Evolutionary conservation across 495 filamentous ascomycete genomes (phyloP), one percentile per base, ranked within the genome.

Genomic region (Xylaria grammica): DNA sequence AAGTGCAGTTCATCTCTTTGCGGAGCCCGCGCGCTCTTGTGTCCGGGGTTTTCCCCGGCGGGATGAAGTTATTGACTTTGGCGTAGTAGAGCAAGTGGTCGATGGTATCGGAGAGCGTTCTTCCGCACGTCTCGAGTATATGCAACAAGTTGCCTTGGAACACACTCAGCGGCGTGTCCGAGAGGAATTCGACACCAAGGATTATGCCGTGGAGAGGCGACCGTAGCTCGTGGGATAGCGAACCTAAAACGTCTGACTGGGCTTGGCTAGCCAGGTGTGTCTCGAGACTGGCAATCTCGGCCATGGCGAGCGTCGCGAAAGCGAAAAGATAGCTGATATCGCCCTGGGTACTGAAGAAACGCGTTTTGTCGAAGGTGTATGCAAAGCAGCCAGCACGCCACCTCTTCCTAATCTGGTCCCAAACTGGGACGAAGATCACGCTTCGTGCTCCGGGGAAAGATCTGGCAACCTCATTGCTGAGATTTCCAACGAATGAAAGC

Each of bases 131-230:
- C 53, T 91, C 86, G 57, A 94, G 84, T 6, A 89, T 92, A 56
- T 90, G 83, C 2, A 91, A 78, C 51, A 91, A 80, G 11, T 84
- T 86, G 17, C 79, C 74, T 70, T 91, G 88, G 61, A 80, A 75
- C 6, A 73, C 69, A 36, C 83, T 76, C 7, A 87, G 73, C 9
- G 75, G 58, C 0, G 81, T 85, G 5, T 84, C 81, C 20, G 84
- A 77, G 10, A 92, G 68, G 58, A 94, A 87, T 67, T 94, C 90
- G 3, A 86, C 88, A 42, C 85, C 87, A 0, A 88, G 87, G 10
- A 92, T 73, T 38, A 92, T 90, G 0, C 90, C 90, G 65, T 92
- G 90, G 9, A 95, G 75, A 5, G 91, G 91, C 19, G 85, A 90
- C 9, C 91, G 82, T 22, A 94, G 79, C 71, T 95, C 91, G 69